Percentiles rank a stretch among this genome's conserved stretches.
Evolutionary conservation across 2,329 filamentous ascomycete species (phyloP).

Genomic region (Furcasterigmium furcatum): DNA sequence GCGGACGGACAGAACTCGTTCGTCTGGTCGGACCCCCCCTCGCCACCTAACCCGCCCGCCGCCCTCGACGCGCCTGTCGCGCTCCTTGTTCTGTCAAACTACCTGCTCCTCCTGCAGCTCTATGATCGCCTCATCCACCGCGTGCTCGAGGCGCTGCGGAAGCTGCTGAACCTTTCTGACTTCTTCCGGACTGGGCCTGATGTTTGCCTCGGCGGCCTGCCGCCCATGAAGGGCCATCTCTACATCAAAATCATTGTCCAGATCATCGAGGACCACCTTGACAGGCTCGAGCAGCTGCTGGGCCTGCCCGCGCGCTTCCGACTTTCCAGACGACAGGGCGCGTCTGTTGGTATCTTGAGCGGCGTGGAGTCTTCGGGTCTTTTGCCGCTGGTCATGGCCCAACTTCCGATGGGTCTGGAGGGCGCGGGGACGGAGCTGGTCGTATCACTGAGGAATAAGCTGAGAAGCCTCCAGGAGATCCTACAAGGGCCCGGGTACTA

Average conservation of each 20-base stretch:
- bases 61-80: background rate
- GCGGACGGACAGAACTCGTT: background rate
- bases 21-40: background rate
- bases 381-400: background rate
- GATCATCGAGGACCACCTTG: background rate
- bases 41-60: background rate
- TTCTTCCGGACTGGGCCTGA: background rate
- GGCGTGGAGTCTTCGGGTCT: background rate
- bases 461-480: no score
- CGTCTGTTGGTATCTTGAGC: background rate
- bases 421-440: no score
- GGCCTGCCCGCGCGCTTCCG: background rate
- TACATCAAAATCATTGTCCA: background rate
- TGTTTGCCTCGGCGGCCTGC: background rate
- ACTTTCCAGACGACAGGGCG: background rate
- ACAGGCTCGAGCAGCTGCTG: background rate
- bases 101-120: background rate
- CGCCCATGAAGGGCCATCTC: background rate
- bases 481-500: no score
- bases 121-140: background rate
- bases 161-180: background rate
- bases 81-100: background rate
- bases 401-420: no score
- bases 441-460: no score
- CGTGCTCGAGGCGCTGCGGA: background rate